phyloP scores from a whole-genome alignment of 768 basidiomycete genomes.

The Tylopilus intermedius region DNA sequence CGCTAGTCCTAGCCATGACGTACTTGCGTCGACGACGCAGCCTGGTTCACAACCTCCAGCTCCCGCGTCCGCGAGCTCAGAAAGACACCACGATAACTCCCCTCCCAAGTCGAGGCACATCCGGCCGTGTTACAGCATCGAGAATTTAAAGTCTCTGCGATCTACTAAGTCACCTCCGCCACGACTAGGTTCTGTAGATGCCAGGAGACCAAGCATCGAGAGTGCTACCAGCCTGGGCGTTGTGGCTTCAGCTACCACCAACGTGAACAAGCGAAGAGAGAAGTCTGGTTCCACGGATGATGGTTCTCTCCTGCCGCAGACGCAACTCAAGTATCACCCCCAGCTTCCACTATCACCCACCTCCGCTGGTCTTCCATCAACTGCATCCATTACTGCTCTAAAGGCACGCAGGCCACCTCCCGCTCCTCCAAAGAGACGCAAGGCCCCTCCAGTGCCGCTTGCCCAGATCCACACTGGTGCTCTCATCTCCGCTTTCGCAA shows the following conservation, averaged over 20 bases:
- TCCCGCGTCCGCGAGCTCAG: slow-evolving; percentile 2
- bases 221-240: slow-evolving; percentile 31
- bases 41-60: slow-evolving; percentile 3
- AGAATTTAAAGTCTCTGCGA: slow-evolving; percentile 41
- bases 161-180: slow-evolving; percentile 25
- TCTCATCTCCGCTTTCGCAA: slow-evolving; percentile 56
- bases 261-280: slow-evolving; percentile 20
- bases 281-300: slow-evolving; percentile 27
- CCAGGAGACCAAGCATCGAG: slow-evolving; percentile 39
- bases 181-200: slow-evolving; percentile 32
- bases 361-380: slow-evolving; percentile 15
- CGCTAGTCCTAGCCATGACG: slow-evolving; percentile 43
- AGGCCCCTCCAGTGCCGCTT: slow-evolving; percentile 66
- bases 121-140: slow-evolving; percentile 65
- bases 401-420: slow-evolving; percentile 52
- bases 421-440: slow-evolving; percentile 62
- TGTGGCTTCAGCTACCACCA: slow-evolving; percentile 24
- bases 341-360: slow-evolving; percentile 16
- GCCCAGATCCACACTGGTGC: slow-evolving; percentile 45
- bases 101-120: slow-evolving; percentile 38
- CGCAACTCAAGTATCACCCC: slow-evolving; percentile 15
- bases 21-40: slow-evolving; percentile 36
- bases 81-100: slow-evolving; percentile 12
- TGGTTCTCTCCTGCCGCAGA: slow-evolving; percentile 15
- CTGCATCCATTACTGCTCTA: slow-evolving; percentile 18